These are phyloP conservation scores for Hypoxylon cercidicola DNA, from an alignment of 495 filamentous ascomycete genomes.

Conservation along the genomic window DNA sequence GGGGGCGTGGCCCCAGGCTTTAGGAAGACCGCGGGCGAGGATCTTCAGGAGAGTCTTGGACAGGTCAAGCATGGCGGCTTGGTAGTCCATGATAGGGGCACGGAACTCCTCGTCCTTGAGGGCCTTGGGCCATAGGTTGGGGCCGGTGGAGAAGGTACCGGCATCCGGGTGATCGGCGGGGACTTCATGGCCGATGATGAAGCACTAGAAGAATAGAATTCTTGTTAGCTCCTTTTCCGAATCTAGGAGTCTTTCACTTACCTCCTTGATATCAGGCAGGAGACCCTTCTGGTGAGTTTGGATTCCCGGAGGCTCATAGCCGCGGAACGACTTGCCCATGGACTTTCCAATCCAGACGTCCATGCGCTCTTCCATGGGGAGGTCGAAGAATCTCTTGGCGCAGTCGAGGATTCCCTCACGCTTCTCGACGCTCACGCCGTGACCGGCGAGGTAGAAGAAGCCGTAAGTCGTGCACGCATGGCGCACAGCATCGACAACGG, in stretches of 20 bases:
- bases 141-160: conserved; percentile 52
- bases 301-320: conserved; percentile 62
- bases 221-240: conserved; percentile 5
- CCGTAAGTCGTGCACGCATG: conserved; percentile 63
- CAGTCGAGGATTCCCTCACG: conserved; percentile 50
- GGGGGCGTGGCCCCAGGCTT: conserved; percentile 48
- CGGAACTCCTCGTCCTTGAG: conserved; percentile 59
- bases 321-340: conserved; percentile 58
- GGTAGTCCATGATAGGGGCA: conserved; percentile 60
- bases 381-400: conserved; percentile 58
- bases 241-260: conserved; percentile 22
- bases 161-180: conserved; percentile 57
- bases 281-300: conserved; percentile 61
- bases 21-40: conserved; percentile 55
- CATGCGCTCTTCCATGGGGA: conserved; percentile 59
- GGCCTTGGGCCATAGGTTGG: conserved; percentile 60
- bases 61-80: conserved; percentile 49
- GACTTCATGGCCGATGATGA: conserved; percentile 61
- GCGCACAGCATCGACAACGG: conserved; percentile 37
- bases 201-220: conserved; percentile 35
- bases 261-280: conserved; percentile 64
- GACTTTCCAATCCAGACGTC: conserved; percentile 44
- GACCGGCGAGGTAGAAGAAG: conserved; percentile 54
- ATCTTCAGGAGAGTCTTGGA: conserved; percentile 49
- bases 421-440: conserved; percentile 38